Conservation (phyloP, 1,284 basidiomycete species). For the Trametes versicolor region DNA sequence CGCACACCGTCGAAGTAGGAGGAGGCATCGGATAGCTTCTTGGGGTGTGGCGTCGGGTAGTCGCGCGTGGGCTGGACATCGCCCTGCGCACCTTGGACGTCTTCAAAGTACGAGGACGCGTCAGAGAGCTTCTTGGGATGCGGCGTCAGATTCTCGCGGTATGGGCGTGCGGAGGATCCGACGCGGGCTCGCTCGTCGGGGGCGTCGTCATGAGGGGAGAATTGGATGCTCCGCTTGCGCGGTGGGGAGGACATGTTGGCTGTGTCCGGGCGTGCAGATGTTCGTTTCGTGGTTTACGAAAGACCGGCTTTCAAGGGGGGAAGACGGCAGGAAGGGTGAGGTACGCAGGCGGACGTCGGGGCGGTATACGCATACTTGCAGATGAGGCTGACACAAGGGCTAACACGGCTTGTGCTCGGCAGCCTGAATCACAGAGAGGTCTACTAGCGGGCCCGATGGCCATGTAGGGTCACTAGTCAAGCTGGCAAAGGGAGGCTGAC, state of each 20-base stretch:
- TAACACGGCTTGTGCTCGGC: not conserved
- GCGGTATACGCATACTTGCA: not conserved
- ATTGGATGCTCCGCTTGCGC: constrained; percentile 26
- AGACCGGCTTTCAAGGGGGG: constrained; percentile 24
- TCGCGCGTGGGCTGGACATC: not conserved
- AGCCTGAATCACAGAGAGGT: not conserved
- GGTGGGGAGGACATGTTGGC: constrained; percentile 17
- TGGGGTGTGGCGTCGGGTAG: not conserved
- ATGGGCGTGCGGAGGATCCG: constrained; percentile 12
- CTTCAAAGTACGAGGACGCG: constrained; percentile 28
- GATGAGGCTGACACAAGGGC: not conserved
- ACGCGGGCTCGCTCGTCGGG: not conserved
- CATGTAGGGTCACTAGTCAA: too few relatives aligned
- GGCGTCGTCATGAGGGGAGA: not conserved
- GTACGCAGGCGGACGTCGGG: not conserved
- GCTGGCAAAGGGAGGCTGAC: not conserved
- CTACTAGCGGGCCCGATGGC: not conserved
- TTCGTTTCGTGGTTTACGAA: constrained; percentile 8
- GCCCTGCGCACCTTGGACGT: not conserved
- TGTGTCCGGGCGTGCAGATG: not conserved
- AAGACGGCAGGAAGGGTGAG: not conserved
- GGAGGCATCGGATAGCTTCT: not conserved
- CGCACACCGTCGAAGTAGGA: too few relatives aligned
- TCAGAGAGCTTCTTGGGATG: constrained; percentile 31
- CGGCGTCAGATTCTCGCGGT: constrained; percentile 32